These are phyloP conservation scores for Saxispiralis lemnorum DNA, from an alignment of 495 filamentous ascomycete genomes.

Conservation along the genomic window DNA sequence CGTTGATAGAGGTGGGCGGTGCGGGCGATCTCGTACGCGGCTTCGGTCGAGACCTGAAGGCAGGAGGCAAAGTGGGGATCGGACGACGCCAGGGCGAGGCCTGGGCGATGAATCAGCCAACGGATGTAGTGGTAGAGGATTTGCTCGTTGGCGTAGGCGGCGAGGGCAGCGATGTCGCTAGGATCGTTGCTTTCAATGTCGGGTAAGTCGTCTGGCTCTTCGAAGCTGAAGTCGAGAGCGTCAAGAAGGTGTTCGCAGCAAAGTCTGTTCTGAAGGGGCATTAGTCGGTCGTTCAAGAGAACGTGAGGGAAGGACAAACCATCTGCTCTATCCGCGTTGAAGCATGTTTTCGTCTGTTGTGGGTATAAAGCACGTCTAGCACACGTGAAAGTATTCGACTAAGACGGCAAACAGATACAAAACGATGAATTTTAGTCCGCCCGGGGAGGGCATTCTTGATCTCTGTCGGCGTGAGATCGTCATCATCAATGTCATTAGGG, in stretches of 20 bases:
- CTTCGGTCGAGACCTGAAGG: neutral
- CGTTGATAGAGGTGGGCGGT: neutral
- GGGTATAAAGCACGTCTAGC: neutral
- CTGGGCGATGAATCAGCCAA: neutral
- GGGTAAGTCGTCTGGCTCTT: slow-evolving; percentile 1
- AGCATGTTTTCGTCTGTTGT: neutral
- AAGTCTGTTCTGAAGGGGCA: neutral
- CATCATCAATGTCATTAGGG: neutral
- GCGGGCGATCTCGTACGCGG: neutral
- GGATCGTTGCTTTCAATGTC: neutral
- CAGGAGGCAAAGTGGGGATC: neutral
- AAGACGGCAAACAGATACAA: neutral
- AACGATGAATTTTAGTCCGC: neutral
- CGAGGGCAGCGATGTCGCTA: neutral
- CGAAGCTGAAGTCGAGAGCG: neutral
- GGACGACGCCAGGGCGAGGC: neutral
- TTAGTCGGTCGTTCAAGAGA: neutral
- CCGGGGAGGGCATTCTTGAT: neutral
- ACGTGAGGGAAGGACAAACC: neutral
- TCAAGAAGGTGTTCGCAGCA: slow-evolving; percentile 1
- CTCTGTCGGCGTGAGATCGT: neutral
- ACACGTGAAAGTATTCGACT: neutral
- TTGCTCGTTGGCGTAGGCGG: slow-evolving; percentile 1
- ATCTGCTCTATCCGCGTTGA: slow-evolving; percentile 1
- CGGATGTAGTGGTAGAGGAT: slow-evolving; percentile 1